Conservation (phyloP, 2,329 filamentous ascomycete genomes). For the Sporothrix protearum region DNA sequence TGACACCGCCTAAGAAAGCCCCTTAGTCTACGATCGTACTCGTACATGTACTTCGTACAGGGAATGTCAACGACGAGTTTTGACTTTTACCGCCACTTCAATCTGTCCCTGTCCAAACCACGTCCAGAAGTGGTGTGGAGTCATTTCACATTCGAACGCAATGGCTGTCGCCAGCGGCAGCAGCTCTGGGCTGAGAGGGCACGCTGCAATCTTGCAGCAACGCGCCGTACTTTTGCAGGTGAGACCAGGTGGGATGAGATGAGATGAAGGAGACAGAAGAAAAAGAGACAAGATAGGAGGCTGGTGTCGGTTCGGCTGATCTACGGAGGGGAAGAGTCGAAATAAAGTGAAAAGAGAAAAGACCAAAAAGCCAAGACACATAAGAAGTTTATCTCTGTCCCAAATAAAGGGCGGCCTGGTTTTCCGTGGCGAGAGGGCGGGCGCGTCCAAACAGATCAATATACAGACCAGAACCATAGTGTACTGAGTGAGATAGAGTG, state of each 20-base stretch:
- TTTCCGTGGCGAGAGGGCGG: neutral
- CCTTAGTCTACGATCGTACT: too few relatives aligned
- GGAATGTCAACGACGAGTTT: neutral
- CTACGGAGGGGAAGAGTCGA: neutral
- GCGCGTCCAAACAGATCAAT: neutral
- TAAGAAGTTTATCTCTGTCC: neutral
- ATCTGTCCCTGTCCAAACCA: neutral
- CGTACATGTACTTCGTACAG: too few relatives aligned
- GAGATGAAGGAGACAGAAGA: neutral
- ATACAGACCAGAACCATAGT: neutral
- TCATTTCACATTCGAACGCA: neutral
- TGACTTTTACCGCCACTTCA: neutral
- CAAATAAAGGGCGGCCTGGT: slow-evolving; percentile 2
- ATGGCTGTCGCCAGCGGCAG: neutral
- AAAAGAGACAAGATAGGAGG: neutral
- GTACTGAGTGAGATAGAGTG: neutral
- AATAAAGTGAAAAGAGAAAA: slow-evolving; percentile 3
- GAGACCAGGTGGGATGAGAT: neutral
- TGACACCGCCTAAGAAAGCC: neutral
- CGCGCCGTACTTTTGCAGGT: slow-evolving; percentile 6
- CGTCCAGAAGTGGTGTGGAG: neutral
- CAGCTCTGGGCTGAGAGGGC: neutral
- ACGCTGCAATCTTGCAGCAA: slow-evolving; percentile 1
- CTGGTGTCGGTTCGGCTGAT: neutral
- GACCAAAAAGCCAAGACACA: neutral